These are phyloP conservation scores for Termitomyces sp. DNA, from an alignment of 768 basidiomycete species.

Conservation along the genomic window DNA sequence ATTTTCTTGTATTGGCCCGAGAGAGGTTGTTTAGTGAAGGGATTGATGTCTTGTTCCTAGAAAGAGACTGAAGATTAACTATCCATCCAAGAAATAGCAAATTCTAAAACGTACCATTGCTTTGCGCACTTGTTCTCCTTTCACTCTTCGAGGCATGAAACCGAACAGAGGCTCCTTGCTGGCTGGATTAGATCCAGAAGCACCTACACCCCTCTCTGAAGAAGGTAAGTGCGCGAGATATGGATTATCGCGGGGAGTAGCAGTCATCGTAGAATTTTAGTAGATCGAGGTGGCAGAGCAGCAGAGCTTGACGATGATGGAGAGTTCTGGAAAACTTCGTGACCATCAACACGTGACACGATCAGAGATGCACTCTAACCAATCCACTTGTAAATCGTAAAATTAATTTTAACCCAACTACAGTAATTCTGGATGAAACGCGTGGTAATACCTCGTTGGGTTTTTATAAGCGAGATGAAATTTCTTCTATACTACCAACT, in stretches of 20 bases:
- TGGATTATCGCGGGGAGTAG: slow-evolving; percentile 35
- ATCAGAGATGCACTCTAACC: background rate
- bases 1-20: slow-evolving; percentile 83
- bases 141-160: slow-evolving; percentile 66
- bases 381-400: no score
- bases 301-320: background rate
- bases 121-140: slow-evolving; percentile 54
- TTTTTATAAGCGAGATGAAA: no score
- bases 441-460: no score
- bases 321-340: background rate
- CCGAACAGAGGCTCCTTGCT: slow-evolving; percentile 63
- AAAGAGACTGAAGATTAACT: background rate
- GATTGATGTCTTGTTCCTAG: slow-evolving; percentile 77
- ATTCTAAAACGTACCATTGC: slow-evolving; percentile 53
- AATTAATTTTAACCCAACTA: no score
- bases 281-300: background rate
- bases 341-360: background rate
- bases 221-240: slow-evolving; percentile 43
- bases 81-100: background rate
- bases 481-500: no score
- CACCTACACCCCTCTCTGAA: slow-evolving; percentile 26
- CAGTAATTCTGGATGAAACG: no score
- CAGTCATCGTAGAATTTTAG: background rate
- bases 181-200: slow-evolving; percentile 10
- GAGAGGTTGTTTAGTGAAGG: slow-evolving; percentile 81